Base-by-base conservation (phyloP, 108 stramenopile species). In the Parietichytrium sp. region DNA sequence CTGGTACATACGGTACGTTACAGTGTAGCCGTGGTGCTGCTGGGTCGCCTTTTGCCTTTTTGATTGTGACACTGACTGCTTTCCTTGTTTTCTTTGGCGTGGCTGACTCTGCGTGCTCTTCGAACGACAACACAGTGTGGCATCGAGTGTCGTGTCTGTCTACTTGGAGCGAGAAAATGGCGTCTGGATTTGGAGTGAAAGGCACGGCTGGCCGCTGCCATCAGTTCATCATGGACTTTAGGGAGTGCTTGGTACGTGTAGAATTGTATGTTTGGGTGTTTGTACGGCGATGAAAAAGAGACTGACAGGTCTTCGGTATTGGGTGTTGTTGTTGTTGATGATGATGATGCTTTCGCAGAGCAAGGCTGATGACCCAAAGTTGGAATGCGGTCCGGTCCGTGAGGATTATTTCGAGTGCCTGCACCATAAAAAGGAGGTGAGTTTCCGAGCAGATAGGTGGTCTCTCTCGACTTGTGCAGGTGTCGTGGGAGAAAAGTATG, bases 381-480 rank as follows among this genome's bases (percentile, higher is more conserved):
- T 23, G 38, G 20, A 6, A 23, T 72, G 61, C 61, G n/a, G 42
- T 23, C 61, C 61, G 36, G 10, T 72, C 61, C 61, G 61, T 25
- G 61, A 36, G 13, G 61, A 72, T 42, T 72, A 72, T 42, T 72
- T 72, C 25, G 61, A 72, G 61, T 72, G 61, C 61, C 61, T 72
- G 61, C 61, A 72, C 61, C 61, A 72, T 42, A 33, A 42, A 33
- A 72, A 72, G 61, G 61, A 72, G 61, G 61, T 72, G 45, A 72
- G 61, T 72, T n/a, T n/a, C n/a, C n/a, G n/a, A n/a, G n/a, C n/a
- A n/a, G n/a, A n/a, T n/a, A n/a, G n/a, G n/a, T n/a, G n/a, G n/a
- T n/a, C n/a, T n/a, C n/a, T n/a, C n/a, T n/a, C n/a, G n/a, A n/a
- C n/a, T n/a, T n/a, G n/a, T n/a, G n/a, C n/a, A n/a, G n/a, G n/a